phyloP scores from a whole-genome alignment of 768 basidiomycete genomes.

The Obba rivulosa region DNA sequence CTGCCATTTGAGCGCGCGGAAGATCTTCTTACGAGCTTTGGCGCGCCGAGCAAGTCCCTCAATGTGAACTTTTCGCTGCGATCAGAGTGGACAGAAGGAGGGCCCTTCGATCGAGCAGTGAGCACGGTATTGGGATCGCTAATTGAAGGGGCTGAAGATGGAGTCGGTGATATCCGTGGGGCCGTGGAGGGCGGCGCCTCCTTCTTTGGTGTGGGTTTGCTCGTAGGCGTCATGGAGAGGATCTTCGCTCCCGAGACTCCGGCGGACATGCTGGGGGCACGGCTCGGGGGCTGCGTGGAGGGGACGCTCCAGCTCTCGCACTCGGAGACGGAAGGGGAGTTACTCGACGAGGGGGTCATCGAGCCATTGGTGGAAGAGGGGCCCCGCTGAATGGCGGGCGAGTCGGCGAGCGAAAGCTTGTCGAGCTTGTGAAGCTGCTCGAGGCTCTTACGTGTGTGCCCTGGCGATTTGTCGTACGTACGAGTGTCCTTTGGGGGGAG shows the following conservation, averaged over 20 bases:
- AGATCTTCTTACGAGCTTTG: slow-evolving; percentile 68
- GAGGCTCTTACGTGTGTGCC: slow-evolving; percentile 40
- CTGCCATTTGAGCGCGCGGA: slow-evolving; percentile 67
- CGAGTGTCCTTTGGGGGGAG: slow-evolving; percentile 48
- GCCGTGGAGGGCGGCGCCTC: slow-evolving; percentile 17
- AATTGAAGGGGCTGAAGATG: slow-evolving; percentile 6
- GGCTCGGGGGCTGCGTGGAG: slow-evolving; percentile 56
- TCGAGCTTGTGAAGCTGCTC: slow-evolving; percentile 25
- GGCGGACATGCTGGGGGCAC: slow-evolving; percentile 42
- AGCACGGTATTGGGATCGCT: slow-evolving; percentile 9
- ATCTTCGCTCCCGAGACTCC: slow-evolving; percentile 31
- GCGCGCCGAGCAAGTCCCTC: slow-evolving; percentile 67
- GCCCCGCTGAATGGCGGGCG: slow-evolving; percentile 18
- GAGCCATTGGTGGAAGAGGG: slow-evolving; percentile 35
- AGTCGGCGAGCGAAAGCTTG: slow-evolving; percentile 13
- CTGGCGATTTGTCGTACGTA: slow-evolving; percentile 45
- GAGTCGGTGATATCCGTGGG: slow-evolving; percentile 20
- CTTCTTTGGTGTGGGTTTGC: slow-evolving; percentile 12
- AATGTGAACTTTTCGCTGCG: slow-evolving; percentile 66
- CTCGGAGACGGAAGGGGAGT: slow-evolving; percentile 50
- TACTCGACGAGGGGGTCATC: slow-evolving; percentile 32
- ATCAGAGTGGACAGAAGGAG: slow-evolving; percentile 31
- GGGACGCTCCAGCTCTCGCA: slow-evolving; percentile 58
- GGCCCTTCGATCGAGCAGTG: slow-evolving; percentile 7
- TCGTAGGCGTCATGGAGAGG: slow-evolving; percentile 10